Conservation (phyloP, 2,329 filamentous ascomycete genomes). For the Fusarium austroafricanum region DNA sequence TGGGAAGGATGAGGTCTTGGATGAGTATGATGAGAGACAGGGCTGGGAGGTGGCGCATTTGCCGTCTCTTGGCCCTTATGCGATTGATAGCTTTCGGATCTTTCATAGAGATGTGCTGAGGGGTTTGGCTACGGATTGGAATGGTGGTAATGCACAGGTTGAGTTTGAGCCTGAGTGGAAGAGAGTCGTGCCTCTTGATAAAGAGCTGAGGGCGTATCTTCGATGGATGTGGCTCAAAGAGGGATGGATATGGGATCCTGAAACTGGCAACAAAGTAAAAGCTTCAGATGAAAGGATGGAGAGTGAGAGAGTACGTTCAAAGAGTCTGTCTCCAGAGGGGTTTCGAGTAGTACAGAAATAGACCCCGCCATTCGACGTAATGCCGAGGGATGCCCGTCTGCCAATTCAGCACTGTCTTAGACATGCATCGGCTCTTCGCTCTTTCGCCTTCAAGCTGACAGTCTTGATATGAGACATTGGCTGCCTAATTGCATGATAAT, state of each 20-base stretch:
- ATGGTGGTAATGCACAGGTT: not conserved
- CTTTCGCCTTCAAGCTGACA: too few relatives aligned
- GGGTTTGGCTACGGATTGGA: slow-evolving; percentile 8
- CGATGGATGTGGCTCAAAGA: slow-evolving; percentile 36
- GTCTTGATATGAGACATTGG: not conserved
- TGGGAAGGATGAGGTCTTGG: slow-evolving; percentile 19
- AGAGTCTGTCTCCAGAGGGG: slow-evolving; percentile 1
- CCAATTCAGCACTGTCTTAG: not conserved
- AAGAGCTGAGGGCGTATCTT: slow-evolving; percentile 25
- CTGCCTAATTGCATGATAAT: not conserved
- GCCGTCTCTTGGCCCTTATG: slow-evolving; percentile 30
- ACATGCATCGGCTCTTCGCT: not conserved
- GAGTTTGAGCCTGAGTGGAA: slow-evolving; percentile 33
- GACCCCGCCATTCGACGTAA: not conserved
- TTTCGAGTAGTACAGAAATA: not conserved
- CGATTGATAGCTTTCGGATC: slow-evolving; percentile 33
- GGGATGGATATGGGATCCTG: slow-evolving; percentile 34
- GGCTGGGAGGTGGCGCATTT: slow-evolving; percentile 34
- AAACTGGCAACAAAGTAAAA: not conserved
- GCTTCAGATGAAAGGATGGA: not conserved
- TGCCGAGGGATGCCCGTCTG: not conserved
- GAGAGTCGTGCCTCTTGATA: slow-evolving; percentile 27
- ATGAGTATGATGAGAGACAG: slow-evolving; percentile 13
- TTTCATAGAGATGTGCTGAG: slow-evolving; percentile 28
- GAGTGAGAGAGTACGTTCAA: not conserved